These are phyloP conservation scores for Puccinia brachypodii DNA, from an alignment of 1,284 basidiomycete genomes.

Conservation along the genomic window DNA sequence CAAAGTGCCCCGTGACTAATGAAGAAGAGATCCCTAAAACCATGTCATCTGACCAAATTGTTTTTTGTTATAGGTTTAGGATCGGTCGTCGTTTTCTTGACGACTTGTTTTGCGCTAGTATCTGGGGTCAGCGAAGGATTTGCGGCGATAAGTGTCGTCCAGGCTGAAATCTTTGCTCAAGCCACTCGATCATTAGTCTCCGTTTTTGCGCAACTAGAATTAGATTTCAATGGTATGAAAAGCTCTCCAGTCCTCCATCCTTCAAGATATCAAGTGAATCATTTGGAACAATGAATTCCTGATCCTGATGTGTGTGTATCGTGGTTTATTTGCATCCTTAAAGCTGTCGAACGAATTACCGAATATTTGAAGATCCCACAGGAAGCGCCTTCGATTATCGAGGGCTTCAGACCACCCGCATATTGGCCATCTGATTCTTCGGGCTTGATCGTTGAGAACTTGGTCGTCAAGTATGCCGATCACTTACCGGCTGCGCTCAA, in stretches of 20 bases:
- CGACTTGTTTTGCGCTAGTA: slow-evolving; percentile 34
- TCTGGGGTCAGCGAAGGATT: slow-evolving; percentile 44
- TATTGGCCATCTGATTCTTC: slow-evolving; percentile 47
- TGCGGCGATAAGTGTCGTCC: slow-evolving; percentile 58
- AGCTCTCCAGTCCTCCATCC: neutral
- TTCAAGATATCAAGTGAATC: neutral
- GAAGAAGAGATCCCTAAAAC: neutral
- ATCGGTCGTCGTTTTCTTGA: slow-evolving; percentile 46
- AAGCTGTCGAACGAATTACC: slow-evolving; percentile 52
- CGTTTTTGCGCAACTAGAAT: slow-evolving; percentile 63
- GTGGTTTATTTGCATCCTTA: neutral
- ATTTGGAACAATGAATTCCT: neutral
- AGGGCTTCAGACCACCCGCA: slow-evolving; percentile 29
- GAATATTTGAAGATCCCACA: slow-evolving; percentile 53
- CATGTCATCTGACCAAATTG: slow-evolving; percentile 1
- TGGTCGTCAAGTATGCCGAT: slow-evolving; percentile 52
- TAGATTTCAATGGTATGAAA: slow-evolving; percentile 59
- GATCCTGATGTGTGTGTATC: neutral
- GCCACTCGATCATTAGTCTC: slow-evolving; percentile 67
- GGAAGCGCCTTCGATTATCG: slow-evolving; percentile 50
- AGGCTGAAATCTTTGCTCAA: slow-evolving; percentile 69
- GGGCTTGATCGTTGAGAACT: slow-evolving; percentile 50
- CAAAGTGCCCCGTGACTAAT: neutral
- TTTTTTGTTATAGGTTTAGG: slow-evolving; percentile 58
- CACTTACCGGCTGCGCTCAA: slow-evolving; percentile 53